Base-by-base conservation (phyloP, 805 yeast species). In the Debaryomyces maramus region DNA sequence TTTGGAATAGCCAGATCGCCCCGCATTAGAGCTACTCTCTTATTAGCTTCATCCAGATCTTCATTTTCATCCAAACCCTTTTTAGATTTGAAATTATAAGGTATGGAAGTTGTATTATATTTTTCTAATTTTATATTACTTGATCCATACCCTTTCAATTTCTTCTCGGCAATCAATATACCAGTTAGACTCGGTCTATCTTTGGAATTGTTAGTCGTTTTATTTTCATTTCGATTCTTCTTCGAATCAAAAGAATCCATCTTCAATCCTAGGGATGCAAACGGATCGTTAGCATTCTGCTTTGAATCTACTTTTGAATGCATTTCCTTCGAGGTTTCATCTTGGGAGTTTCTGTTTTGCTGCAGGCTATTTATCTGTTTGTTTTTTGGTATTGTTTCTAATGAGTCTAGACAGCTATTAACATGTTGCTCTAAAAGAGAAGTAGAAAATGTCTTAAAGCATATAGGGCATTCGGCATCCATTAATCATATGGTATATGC, bases 371-470 rank as follows among this genome's bases (percentile, higher is more conserved):
- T 22, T 27, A 34, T 32, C 37, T 23, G 9, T 2, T 29, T 19
- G 15, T 21, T 10, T 36, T 15, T 9, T 13, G 33, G 16, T 24
- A 19, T 20, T 20, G 16, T 13, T 20, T 58, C 67, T 14, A 50
- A 57, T 5, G 52, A 50, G 40, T 70, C 75, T 39, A 70, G 54
- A 40, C 75, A 70, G 11, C 52, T 38, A 39, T 70, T 70, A 10
- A 68, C 75, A 39, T 70, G 75, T 16, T 63, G 48, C 45, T 68
- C 73, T 5, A 69, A 51, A 14, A 59, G 48, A 4, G 39, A 39
- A 4, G 39, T 39, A 3, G 58, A 50, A 22, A 67, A 53, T 4
- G 17, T 21, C 39, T 56, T 53, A 29, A 46, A 43, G 43, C 75
- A 70, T 15, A 70, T 55, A 10, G 75, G 75, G 43, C 75, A 70